Evolutionary conservation across 2,329 filamentous ascomycete species (phyloP).

Genomic region (Apiospora malaysiana): DNA sequence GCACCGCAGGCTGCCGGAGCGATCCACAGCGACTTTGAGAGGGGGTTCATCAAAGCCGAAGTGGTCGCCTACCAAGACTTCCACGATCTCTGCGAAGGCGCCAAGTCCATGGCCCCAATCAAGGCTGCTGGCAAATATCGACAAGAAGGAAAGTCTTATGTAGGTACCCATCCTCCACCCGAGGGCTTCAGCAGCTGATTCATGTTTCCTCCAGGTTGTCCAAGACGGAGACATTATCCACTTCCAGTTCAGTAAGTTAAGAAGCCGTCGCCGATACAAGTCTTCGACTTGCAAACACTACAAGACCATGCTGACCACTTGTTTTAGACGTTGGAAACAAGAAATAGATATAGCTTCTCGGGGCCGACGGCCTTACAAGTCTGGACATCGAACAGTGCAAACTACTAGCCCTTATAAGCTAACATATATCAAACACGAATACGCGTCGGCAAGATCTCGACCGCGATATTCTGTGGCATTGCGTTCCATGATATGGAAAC

Average conservation of each 20-base stretch:
- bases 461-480: background rate
- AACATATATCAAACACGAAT: background rate
- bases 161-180: conserved; percentile 28
- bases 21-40: conserved; percentile 51
- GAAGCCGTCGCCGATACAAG: too few relatives aligned
- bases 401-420: background rate
- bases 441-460: background rate
- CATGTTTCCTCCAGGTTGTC: conserved; percentile 38
- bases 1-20: conserved; percentile 50
- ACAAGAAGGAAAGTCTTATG: conserved; percentile 52
- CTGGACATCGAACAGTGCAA: background rate
- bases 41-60: conserved; percentile 52
- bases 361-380: background rate
- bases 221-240: conserved; percentile 51
- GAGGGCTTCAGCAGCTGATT: conserved; percentile 29
- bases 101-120: conserved; percentile 51
- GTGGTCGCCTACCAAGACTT: conserved; percentile 53
- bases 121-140: conserved; percentile 53
- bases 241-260: conserved; percentile 50
- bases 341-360: conserved; percentile 12
- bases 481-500: background rate
- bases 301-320: conserved; percentile 9
- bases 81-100: conserved; percentile 48
- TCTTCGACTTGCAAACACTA: background rate
- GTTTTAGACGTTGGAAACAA: conserved; percentile 20